Evolutionary conservation across 1,284 basidiomycete genomes (phyloP), one percentile per base, ranked within the genome.

Genomic region (Xerocomus nothofagi): DNA sequence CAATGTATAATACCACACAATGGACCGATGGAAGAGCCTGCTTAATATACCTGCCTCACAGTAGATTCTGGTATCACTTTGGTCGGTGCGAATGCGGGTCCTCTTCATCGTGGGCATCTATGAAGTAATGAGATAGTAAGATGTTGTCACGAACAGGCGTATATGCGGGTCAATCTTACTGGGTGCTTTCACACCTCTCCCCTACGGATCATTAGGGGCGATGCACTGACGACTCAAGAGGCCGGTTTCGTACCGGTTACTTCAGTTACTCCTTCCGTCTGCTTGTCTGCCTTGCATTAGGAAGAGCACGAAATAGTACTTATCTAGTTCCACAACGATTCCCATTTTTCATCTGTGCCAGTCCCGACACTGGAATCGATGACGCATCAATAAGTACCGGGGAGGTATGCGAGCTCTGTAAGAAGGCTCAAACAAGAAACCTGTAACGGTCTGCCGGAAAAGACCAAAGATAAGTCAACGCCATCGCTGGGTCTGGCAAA

Each of bases 1-100:
- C 89, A 89, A 91, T 6, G 88, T 89, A 65, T 84, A 90, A 63
- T 95, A 98, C 36, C 94, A 82, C 17, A 97, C 94, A 55, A 98
- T 91, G 70, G 88, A 91, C 11, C 88, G 84, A 67, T 98, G 93
- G 40, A 87, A 90, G 18, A 97, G 80, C 32, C 88, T 77, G 55
- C 91, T 93, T 17, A 98, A 74, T 0, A 91, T 89, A 56, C 91
- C 91, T 44, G 97, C 93, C 69, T 98, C 94, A 10, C 95, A 82
- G 62, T 93, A 88, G 49, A 97, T 94, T 68, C 88, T 91, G 45
- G 80, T 83, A 62, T 95, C 92, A 53, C 86, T 88, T 54, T 92
- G 88, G 37, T 79, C 77, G 0, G 85, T 85, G 41, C 85, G 82
- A 15, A 98, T 77, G 48, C 86, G 85, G 61, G 98, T 86, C 71